Percentiles rank a stretch among this genome's conserved stretches.
phyloP scores from a whole-genome alignment of 164 flowering plant species.

The Nelumbo lutea region DNA sequence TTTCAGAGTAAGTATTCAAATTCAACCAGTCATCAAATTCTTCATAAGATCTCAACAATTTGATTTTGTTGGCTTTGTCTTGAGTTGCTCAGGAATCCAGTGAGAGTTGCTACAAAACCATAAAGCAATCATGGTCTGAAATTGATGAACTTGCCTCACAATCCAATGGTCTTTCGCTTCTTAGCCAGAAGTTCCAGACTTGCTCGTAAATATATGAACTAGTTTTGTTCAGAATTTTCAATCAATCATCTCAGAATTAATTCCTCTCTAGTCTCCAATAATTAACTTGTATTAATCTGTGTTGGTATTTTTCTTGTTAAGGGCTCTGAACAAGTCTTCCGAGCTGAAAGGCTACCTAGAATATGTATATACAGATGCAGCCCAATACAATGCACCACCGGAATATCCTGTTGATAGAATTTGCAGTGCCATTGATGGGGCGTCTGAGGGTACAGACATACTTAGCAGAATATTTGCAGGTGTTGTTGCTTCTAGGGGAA shows the following conservation, averaged over 20 bases:
- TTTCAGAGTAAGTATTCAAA: conserved; percentile 28
- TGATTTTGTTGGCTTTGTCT: neutral
- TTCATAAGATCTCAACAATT: neutral
- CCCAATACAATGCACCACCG: conserved; percentile 37
- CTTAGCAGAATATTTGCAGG: conserved; percentile 33
- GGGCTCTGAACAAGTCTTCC: conserved; percentile 18
- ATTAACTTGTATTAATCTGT: neutral
- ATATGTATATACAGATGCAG: conserved; percentile 14
- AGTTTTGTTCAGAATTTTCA: neutral
- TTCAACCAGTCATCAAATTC: neutral
- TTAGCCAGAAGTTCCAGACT: conserved; percentile 42
- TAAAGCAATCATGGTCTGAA: conserved; percentile 44
- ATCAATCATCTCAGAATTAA: neutral
- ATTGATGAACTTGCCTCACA: conserved; percentile 42
- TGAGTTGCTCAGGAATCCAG: conserved; percentile 36
- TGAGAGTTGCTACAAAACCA: conserved; percentile 42
- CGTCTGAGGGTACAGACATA: conserved; percentile 18
- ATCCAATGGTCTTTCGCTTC: conserved; percentile 38
- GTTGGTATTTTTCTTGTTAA: conserved; percentile 3
- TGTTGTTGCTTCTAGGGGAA: conserved; percentile 13
- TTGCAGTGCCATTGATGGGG: conserved; percentile 37
- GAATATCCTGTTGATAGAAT: conserved; percentile 16
- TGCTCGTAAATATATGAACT: conserved; percentile 38
- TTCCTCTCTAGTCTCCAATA: neutral
- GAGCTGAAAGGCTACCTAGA: conserved; percentile 29